Conservation (phyloP, 768 basidiomycete species). For the Tylopilus sp. region DNA sequence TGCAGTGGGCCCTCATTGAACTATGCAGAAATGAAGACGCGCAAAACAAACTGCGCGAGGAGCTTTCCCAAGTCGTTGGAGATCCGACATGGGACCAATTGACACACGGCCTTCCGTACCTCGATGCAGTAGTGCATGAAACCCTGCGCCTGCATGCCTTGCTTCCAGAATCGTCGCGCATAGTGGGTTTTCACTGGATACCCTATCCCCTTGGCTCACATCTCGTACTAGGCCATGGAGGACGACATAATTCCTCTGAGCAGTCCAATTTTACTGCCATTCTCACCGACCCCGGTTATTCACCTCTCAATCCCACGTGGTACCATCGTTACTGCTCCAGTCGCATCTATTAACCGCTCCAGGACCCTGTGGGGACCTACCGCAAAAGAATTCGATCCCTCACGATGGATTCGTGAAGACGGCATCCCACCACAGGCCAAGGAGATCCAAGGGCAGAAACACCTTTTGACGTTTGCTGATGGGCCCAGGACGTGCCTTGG, state of each 20-base stretch:
- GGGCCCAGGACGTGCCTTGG: slow-evolving; percentile 30
- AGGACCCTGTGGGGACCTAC: slow-evolving; percentile 58
- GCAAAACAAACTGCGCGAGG: slow-evolving; percentile 47
- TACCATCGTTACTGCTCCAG: slow-evolving; percentile 42
- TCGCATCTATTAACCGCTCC: slow-evolving; percentile 48
- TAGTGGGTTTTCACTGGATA: slow-evolving; percentile 2
- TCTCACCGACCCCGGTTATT: slow-evolving; percentile 34
- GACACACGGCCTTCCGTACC: slow-evolving; percentile 46
- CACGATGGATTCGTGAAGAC: slow-evolving; percentile 51
- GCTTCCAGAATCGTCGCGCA: slow-evolving; percentile 20
- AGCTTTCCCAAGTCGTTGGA: slow-evolving; percentile 39
- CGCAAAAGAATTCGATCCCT: slow-evolving; percentile 56
- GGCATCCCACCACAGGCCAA: slow-evolving; percentile 32
- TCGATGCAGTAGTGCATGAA: slow-evolving; percentile 51
- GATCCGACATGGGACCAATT: slow-evolving; percentile 58
- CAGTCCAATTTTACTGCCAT: slow-evolving; percentile 38
- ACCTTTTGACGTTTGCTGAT: slow-evolving; percentile 29
- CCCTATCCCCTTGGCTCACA: no score
- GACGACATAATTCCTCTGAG: slow-evolving; percentile 60
- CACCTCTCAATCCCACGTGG: slow-evolving; percentile 46
- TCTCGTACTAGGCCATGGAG: slow-evolving; percentile 42
- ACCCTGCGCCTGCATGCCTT: slow-evolving; percentile 43
- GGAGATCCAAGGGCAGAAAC: slow-evolving; percentile 25
- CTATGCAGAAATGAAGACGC: slow-evolving; percentile 41
- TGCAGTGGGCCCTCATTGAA: slow-evolving; percentile 53